These are phyloP conservation scores for Pinus taeda DNA, from an alignment of 75 land plant species.

Conservation along the genomic window DNA sequence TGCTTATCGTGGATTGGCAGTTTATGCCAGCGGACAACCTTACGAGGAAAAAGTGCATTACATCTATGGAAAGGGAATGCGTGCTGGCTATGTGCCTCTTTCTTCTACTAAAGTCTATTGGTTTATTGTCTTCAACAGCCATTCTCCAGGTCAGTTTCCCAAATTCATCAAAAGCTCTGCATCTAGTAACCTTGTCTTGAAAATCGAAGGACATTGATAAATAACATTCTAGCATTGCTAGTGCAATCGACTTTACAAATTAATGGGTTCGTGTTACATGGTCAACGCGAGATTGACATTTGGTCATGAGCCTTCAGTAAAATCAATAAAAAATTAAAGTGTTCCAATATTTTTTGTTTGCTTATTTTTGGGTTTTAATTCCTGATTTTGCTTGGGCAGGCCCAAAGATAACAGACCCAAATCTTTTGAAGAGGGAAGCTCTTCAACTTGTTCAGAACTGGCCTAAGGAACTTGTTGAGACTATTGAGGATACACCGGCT, in stretches of 20 bases:
- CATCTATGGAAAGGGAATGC: conserved; percentile 77
- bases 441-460: conserved; percentile 37
- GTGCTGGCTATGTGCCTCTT: conserved; percentile 84
- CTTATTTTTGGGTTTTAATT: background rate
- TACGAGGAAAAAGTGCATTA: conserved; percentile 49
- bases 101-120: conserved; percentile 79
- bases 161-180: background rate
- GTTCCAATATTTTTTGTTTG: background rate
- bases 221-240: background rate
- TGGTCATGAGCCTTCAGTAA: no score
- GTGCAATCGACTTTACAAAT: background rate
- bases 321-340: background rate
- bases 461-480: conserved; percentile 41
- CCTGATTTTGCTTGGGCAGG: conserved; percentile 25
- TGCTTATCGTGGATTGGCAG: conserved; percentile 77
- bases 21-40: conserved; percentile 60
- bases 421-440: conserved; percentile 54
- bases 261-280: background rate
- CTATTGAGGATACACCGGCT: conserved; percentile 56
- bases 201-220: background rate
- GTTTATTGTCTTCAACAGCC: conserved; percentile 83
- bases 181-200: background rate
- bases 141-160: conserved; percentile 46
- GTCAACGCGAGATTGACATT: background rate
- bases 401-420: conserved; percentile 48